Conservation (phyloP, 164 flowering plant genomes). For the Vitis vinifera region DNA sequence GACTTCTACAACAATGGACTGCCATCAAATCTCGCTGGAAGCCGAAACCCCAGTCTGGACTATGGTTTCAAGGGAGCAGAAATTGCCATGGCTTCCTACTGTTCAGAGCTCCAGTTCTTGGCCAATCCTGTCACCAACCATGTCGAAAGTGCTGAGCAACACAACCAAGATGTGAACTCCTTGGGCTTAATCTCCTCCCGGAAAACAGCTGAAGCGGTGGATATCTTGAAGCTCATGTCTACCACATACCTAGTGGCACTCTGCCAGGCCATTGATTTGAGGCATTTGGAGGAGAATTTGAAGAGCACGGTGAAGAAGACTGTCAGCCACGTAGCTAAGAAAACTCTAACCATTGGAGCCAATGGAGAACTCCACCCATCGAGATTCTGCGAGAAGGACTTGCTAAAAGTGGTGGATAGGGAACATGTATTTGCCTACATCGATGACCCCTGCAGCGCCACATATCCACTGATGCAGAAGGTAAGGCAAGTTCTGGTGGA, state of each 20-base stretch:
- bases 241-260: constrained; percentile 5
- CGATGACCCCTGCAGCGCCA: neutral
- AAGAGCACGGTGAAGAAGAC: constrained; percentile 5
- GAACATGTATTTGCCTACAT: neutral
- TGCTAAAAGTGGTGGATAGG: neutral
- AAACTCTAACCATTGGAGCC: neutral
- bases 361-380: constrained; percentile 1
- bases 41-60: no score
- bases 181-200: constrained; percentile 11
- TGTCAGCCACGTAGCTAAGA: constrained; percentile 2
- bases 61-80: no score
- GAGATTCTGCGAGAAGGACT: neutral
- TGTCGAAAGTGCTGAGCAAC: constrained; percentile 18
- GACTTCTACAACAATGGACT: no score
- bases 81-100: no score
- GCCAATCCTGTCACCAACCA: constrained; percentile 1
- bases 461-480: constrained; percentile 8
- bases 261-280: constrained; percentile 10
- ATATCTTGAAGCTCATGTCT: neutral
- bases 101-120: no score
- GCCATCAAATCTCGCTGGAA: no score
- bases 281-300: neutral
- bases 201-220: constrained; percentile 7
- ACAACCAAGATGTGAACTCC: constrained; percentile 18
- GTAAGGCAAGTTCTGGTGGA: constrained; percentile 7